A percentile compares a stretch with the other conserved stretches of the same genome.
Conservation (phyloP, 768 basidiomycete genomes). For the Termitomyces sp. region DNA sequence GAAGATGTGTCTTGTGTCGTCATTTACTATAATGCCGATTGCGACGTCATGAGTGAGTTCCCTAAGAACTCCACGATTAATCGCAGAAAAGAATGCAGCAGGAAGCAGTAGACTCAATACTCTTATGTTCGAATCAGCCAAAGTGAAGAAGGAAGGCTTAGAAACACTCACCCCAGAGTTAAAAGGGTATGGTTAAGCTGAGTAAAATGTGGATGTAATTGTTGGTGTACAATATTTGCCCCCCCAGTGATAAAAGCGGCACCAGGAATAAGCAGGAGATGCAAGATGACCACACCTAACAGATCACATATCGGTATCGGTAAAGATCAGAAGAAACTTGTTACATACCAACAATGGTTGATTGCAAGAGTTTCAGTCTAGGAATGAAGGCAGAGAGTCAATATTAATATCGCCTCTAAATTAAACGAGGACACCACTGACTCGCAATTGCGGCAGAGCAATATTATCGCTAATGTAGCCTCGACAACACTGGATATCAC, state of each 20-base stretch:
- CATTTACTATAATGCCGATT: constrained; percentile 29
- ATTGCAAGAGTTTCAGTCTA: constrained; percentile 60
- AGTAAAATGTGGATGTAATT: constrained; percentile 58
- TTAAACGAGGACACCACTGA: constrained; percentile 27
- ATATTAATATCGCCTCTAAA: background rate
- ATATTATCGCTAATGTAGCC: constrained; percentile 63
- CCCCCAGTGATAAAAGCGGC: constrained; percentile 69
- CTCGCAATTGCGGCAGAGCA: constrained; percentile 62
- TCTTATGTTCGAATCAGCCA: constrained; percentile 24
- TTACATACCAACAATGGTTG: constrained; percentile 59
- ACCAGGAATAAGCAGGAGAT: constrained; percentile 67
- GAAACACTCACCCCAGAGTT: constrained; percentile 51
- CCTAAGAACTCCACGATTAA: constrained; percentile 29
- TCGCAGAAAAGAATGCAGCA: constrained; percentile 61
- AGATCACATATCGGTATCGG: background rate
- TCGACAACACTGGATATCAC: constrained; percentile 50
- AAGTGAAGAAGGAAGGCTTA: background rate
- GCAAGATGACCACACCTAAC: constrained; percentile 65
- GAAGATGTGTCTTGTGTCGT: constrained; percentile 38
- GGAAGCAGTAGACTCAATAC: constrained; percentile 61
- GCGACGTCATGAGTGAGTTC: constrained; percentile 13
- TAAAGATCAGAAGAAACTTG: background rate
- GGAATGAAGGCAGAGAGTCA: background rate
- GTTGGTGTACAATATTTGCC: constrained; percentile 59
- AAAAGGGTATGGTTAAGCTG: constrained; percentile 68